phyloP scores from a whole-genome alignment of 2,329 filamentous ascomycete genomes.

The Grosmannia huntii region DNA sequence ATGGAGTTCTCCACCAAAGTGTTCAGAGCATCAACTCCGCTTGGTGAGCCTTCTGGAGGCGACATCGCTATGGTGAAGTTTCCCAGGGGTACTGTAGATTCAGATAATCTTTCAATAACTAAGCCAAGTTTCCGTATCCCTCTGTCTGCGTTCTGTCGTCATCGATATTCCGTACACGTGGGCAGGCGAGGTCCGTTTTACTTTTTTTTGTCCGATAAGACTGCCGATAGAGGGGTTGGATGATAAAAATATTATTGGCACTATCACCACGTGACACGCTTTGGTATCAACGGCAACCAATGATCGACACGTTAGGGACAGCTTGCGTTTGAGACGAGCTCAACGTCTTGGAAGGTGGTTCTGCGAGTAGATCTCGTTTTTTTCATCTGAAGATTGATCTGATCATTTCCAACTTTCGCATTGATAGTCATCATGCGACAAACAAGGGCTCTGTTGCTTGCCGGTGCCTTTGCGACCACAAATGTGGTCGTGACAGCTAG shows the following conservation, averaged over 20 bases:
- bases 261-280: slow-evolving; percentile 1
- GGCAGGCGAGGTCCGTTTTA: neutral
- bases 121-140: neutral
- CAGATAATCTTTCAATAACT: neutral
- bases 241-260: neutral
- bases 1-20: slow-evolving; percentile 24
- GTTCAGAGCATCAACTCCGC: slow-evolving; percentile 23
- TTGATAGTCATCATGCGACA: slow-evolving; percentile 29
- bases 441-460: slow-evolving; percentile 34
- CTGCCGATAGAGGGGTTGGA: neutral
- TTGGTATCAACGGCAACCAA: slow-evolving; percentile 3
- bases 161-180: neutral
- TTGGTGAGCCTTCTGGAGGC: slow-evolving; percentile 11
- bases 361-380: neutral
- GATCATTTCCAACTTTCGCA: slow-evolving; percentile 3
- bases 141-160: neutral
- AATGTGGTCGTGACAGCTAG: slow-evolving; percentile 45
- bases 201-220: neutral
- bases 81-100: neutral
- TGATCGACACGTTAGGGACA: slow-evolving; percentile 9
- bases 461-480: slow-evolving; percentile 35
- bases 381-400: slow-evolving; percentile 3
- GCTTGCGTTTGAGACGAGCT: slow-evolving; percentile 8
- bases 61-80: neutral
- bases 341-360: neutral